These are phyloP conservation scores for Cantharellus anzutake DNA, from an alignment of 768 basidiomycete genomes.

Conservation along the genomic window DNA sequence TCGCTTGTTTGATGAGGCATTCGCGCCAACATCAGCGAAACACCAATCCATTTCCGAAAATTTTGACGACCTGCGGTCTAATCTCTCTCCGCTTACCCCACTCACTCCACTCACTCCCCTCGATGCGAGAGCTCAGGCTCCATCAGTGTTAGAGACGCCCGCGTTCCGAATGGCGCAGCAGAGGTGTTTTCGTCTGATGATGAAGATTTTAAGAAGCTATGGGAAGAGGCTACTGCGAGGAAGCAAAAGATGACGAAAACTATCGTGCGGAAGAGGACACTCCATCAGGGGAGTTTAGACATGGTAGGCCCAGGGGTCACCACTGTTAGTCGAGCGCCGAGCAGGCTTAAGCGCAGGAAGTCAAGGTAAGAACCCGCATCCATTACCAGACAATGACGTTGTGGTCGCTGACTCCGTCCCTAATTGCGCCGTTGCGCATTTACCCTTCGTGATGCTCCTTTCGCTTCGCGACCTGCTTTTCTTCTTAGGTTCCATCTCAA, in stretches of 20 bases:
- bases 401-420: neutral
- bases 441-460: neutral
- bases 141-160: neutral
- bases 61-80: neutral
- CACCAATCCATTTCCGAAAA: neutral
- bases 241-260: neutral
- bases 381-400: too few species aligned
- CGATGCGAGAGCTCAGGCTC: neutral
- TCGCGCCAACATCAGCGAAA: neutral
- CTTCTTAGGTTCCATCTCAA: conserved; percentile 1
- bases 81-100: neutral
- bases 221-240: neutral
- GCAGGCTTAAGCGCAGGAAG: neutral
- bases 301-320: too few species aligned
- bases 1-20: neutral
- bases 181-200: neutral
- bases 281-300: neutral
- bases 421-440: neutral
- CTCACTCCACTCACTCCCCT: neutral
- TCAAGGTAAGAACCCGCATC: neutral
- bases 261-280: neutral
- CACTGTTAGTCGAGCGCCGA: too few species aligned
- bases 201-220: neutral
- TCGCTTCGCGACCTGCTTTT: neutral
- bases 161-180: neutral